phyloP scores from a whole-genome alignment of 257 asterid genomes.

The Penstemon davidsonii region DNA sequence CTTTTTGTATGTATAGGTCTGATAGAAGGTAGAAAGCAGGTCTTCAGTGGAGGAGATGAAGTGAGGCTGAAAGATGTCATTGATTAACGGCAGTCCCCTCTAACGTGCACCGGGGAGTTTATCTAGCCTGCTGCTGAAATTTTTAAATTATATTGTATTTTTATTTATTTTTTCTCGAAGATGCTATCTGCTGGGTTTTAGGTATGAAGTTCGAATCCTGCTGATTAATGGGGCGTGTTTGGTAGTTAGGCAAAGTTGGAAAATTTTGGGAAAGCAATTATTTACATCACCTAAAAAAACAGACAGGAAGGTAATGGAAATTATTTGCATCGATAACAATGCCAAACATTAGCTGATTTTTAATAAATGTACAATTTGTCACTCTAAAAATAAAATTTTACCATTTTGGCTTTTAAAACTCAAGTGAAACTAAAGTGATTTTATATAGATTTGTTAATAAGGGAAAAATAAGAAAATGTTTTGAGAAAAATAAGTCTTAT shows the following conservation, averaged over 20 bases:
- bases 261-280: no score
- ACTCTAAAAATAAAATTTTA: no score
- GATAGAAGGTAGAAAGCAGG: constrained; percentile 34
- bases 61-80: constrained; percentile 52
- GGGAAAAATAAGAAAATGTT: no score
- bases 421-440: no score
- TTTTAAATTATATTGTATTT: background rate
- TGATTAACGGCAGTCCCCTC: constrained; percentile 38
- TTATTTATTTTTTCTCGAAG: background rate
- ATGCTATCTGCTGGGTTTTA: background rate
- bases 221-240: background rate
- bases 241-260: background rate
- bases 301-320: no score
- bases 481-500: no score
- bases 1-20: constrained; percentile 33
- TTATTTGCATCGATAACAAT: no score
- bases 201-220: background rate
- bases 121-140: background rate
- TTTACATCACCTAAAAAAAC: no score
- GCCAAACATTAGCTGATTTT: no score
- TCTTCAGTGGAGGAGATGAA: constrained; percentile 30
- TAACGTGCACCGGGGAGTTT: constrained; percentile 35
- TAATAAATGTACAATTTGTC: no score
- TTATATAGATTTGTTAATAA: no score
- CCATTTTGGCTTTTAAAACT: no score